These are phyloP conservation scores for Pleurotus salmoneostramineus DNA, from an alignment of 768 basidiomycete species.

Conservation along the genomic window DNA sequence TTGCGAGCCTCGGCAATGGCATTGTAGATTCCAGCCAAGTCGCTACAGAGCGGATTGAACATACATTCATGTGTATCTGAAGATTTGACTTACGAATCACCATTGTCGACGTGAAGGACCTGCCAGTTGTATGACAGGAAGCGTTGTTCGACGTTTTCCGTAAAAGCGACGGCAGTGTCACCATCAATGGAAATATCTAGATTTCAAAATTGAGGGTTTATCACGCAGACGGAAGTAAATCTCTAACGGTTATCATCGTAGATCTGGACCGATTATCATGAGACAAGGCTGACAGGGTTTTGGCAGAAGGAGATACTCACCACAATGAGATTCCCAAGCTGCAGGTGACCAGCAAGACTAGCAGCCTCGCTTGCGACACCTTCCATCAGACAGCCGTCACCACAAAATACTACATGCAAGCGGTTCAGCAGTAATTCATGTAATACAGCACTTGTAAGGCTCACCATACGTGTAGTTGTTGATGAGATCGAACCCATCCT, in stretches of 20 bases:
- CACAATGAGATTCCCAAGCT: slow-evolving; percentile 89
- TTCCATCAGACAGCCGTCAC: slow-evolving; percentile 97
- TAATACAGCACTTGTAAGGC: slow-evolving; percentile 7
- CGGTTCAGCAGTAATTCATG: neutral
- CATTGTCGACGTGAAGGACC: slow-evolving; percentile 78
- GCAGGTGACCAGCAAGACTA: slow-evolving; percentile 89
- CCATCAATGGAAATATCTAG: slow-evolving; percentile 96
- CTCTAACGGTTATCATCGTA: slow-evolving; percentile 93
- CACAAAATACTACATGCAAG: slow-evolving; percentile 64
- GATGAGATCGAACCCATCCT: slow-evolving; percentile 74
- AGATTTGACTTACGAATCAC: slow-evolving; percentile 50
- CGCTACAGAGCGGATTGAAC: slow-evolving; percentile 34
- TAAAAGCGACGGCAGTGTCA: slow-evolving; percentile 88
- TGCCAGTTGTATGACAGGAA: slow-evolving; percentile 95
- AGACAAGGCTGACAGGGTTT: neutral
- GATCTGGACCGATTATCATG: slow-evolving; percentile 41
- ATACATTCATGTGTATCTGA: slow-evolving; percentile 9
- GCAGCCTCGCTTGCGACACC: slow-evolving; percentile 93
- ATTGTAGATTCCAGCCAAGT: slow-evolving; percentile 71
- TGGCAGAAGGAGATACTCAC: slow-evolving; percentile 38
- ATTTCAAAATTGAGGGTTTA: slow-evolving; percentile 8
- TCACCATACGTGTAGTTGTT: slow-evolving; percentile 87
- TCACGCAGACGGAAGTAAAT: neutral
- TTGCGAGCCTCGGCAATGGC: slow-evolving; percentile 76
- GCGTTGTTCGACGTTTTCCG: slow-evolving; percentile 86